These are phyloP conservation scores for Hippophae gyantsensis DNA, from an alignment of 306 rosid genomes.

Conservation along the genomic window DNA sequence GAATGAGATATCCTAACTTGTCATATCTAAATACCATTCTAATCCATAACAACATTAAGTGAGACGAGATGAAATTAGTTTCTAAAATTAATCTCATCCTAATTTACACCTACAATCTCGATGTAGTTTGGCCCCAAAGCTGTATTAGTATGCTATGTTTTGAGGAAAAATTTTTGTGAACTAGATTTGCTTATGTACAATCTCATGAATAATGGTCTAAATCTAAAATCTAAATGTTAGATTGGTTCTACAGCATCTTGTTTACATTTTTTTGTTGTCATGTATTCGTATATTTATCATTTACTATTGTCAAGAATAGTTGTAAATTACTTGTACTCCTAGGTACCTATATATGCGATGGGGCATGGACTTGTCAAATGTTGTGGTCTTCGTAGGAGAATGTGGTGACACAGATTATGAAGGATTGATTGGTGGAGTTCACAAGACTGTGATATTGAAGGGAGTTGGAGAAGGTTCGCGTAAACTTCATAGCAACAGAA, in stretches of 20 bases:
- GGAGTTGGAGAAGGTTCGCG: constrained; percentile 62
- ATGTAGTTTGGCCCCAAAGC: no score
- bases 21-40: no score
- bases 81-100: no score
- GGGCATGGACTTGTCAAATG: constrained; percentile 71
- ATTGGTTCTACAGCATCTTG: not conserved
- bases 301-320: no score
- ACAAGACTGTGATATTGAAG: constrained; percentile 49
- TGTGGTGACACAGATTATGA: constrained; percentile 70
- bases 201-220: no score
- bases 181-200: no score
- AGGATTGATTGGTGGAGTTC: constrained; percentile 56
- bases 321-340: not conserved
- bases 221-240: not conserved
- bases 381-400: constrained; percentile 54
- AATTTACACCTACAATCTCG: not conserved
- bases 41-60: no score
- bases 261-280: constrained; percentile 1
- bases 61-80: no score
- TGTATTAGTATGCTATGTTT: no score
- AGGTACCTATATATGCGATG: constrained; percentile 76
- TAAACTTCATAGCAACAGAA: constrained; percentile 37
- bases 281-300: not conserved
- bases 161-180: no score
- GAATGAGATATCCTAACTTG: no score